These are phyloP conservation scores for Sarcomyxa edulis DNA, from an alignment of 768 basidiomycete genomes.

Conservation along the genomic window DNA sequence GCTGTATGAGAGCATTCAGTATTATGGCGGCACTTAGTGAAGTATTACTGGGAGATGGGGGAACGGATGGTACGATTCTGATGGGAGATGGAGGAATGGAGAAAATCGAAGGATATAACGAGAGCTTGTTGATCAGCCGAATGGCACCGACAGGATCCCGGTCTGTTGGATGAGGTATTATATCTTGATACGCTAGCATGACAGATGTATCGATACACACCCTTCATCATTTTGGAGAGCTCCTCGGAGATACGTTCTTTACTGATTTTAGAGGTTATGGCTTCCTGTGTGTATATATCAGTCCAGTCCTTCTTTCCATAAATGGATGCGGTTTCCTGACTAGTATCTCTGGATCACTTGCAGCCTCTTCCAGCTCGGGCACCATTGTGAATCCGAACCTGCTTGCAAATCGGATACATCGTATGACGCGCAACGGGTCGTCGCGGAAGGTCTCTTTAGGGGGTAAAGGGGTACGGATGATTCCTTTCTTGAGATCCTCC, in stretches of 20 bases:
- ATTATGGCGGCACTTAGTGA: slow-evolving; percentile 56
- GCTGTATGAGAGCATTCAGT: slow-evolving; percentile 48
- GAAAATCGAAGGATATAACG: slow-evolving; percentile 67
- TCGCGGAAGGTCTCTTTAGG: slow-evolving; percentile 88
- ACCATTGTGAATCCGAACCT: slow-evolving; percentile 82
- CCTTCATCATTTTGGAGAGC: slow-evolving; percentile 89
- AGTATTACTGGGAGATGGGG: slow-evolving; percentile 28
- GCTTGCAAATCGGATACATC: slow-evolving; percentile 89
- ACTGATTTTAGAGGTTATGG: slow-evolving; percentile 74
- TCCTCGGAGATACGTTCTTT: slow-evolving; percentile 92
- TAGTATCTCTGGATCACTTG: slow-evolving; percentile 57
- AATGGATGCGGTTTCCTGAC: slow-evolving; percentile 25
- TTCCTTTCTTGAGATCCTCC: slow-evolving; percentile 70
- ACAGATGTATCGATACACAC: slow-evolving; percentile 28
- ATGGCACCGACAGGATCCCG: slow-evolving; percentile 71
- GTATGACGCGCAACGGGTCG: slow-evolving; percentile 89
- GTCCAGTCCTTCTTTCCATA: too few species aligned
- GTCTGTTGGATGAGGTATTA: slow-evolving; percentile 36
- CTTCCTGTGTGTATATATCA: slow-evolving; percentile 39
- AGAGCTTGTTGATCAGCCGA: slow-evolving; percentile 66
- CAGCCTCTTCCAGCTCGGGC: slow-evolving; percentile 58
- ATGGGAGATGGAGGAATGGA: slow-evolving; percentile 42
- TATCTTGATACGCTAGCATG: slow-evolving; percentile 3
- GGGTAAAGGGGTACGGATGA: slow-evolving; percentile 85
- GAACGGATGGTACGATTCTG: slow-evolving; percentile 35